Evolutionary conservation across 116 monocot genomes (phyloP).

Genomic region (Phalaenopsis hybrid): DNA sequence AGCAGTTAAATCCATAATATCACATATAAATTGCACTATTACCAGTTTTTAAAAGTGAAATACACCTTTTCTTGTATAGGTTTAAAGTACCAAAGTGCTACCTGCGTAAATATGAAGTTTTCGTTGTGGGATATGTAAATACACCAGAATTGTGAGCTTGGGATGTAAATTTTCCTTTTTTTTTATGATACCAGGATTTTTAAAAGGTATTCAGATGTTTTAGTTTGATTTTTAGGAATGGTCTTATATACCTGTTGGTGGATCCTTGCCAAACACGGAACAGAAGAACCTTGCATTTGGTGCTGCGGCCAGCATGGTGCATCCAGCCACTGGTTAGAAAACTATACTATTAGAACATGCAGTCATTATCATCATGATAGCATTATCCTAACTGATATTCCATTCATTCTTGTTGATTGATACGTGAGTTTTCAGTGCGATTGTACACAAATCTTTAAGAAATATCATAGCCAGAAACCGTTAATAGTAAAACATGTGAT

Average conservation of each 20-base stretch:
- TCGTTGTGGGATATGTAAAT: too few species aligned
- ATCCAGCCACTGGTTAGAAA: conserved; percentile 80
- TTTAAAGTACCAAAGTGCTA: too few species aligned
- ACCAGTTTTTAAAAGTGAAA: too few species aligned
- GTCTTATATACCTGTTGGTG: conserved; percentile 99
- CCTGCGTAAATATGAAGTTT: too few species aligned
- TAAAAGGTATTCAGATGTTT: not conserved
- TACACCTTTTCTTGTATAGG: too few species aligned
- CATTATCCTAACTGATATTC: not conserved
- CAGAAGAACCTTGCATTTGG: conserved; percentile 98
- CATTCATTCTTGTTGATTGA: not conserved
- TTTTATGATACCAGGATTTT: not conserved
- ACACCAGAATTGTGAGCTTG: too few species aligned
- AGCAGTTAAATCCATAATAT: too few species aligned
- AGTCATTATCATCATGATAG: not conserved
- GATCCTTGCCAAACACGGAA: conserved; percentile 90
- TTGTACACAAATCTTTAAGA: too few species aligned
- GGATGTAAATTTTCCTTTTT: not conserved
- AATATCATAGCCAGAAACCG: too few species aligned
- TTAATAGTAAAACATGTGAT: not conserved
- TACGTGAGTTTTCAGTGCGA: too few species aligned
- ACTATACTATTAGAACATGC: not conserved
- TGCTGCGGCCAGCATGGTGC: conserved; percentile 99
- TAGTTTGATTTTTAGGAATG: conserved; percentile 55
- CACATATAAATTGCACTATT: too few species aligned